These are phyloP conservation scores for Fusarium decemcellulare DNA, from an alignment of 2,329 filamentous ascomycete species.

Conservation along the genomic window DNA sequence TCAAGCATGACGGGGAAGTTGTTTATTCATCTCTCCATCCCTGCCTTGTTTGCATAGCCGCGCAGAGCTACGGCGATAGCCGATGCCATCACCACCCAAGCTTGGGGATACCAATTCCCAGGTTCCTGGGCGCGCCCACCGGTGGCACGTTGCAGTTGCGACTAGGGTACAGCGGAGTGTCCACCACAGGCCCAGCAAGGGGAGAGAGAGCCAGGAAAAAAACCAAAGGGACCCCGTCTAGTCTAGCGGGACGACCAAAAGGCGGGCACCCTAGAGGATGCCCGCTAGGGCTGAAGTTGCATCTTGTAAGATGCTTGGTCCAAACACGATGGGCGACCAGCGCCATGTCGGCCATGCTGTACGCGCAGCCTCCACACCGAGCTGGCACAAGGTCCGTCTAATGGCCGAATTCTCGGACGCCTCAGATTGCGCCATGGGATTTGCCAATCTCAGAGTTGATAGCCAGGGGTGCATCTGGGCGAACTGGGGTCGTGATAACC, in stretches of 20 bases:
- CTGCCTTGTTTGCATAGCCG: conserved; percentile 14
- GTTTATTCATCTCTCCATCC: background rate
- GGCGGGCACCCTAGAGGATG: conserved; percentile 5
- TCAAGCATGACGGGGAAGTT: background rate
- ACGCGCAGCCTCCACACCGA: background rate
- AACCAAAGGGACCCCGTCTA: background rate
- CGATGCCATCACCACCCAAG: conserved; percentile 19
- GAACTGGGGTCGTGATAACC: conserved; percentile 1
- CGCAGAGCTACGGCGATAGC: conserved; percentile 29
- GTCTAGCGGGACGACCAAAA: background rate
- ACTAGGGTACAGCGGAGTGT: background rate
- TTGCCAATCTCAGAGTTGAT: conserved; percentile 2
- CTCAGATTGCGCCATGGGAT: conserved; percentile 8
- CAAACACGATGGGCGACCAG: background rate
- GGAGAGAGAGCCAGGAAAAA: too few relatives aligned
- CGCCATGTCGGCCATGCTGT: background rate
- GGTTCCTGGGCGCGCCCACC: background rate
- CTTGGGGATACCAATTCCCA: background rate
- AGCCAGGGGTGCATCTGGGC: conserved; percentile 8
- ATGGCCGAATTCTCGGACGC: conserved; percentile 7
- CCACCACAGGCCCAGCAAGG: too few relatives aligned
- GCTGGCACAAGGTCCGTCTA: conserved; percentile 8
- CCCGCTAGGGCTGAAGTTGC: conserved; percentile 33
- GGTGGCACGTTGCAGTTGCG: conserved; percentile 14
- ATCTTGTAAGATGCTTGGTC: conserved; percentile 28